Percentiles rank a stretch among this genome's conserved stretches.
Conservation (phyloP, 2,329 filamentous ascomycete species). For the Fusarium zealandicum region DNA sequence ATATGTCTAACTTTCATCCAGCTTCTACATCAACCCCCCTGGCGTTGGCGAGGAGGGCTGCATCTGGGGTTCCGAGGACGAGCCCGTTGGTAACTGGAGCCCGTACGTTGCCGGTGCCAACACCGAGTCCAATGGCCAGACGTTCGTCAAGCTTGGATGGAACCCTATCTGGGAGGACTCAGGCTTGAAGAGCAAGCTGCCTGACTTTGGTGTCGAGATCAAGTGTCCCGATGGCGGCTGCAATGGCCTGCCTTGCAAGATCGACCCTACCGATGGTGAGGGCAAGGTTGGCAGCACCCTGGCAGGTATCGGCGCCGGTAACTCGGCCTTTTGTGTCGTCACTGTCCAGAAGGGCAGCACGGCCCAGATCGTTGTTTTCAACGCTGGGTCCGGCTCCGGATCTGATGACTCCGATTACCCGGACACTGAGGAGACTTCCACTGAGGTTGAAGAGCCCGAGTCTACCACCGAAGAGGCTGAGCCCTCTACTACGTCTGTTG, state of each 20-base stretch:
- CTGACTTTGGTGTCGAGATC: constrained; percentile 73
- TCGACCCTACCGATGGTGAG: constrained; percentile 66
- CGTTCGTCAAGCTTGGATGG: constrained; percentile 78
- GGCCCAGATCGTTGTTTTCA: constrained; percentile 72
- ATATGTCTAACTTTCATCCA: constrained; percentile 48
- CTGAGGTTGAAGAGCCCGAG: not conserved
- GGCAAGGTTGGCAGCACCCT: constrained; percentile 66
- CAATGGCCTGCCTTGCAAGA: constrained; percentile 77
- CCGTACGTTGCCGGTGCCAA: constrained; percentile 81
- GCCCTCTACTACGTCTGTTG: constrained; percentile 30
- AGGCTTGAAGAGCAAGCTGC: constrained; percentile 62
- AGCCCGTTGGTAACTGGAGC: constrained; percentile 77
- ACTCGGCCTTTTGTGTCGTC: constrained; percentile 76
- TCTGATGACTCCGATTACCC: constrained; percentile 24
- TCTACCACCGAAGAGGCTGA: constrained; percentile 30
- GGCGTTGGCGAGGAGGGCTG: constrained; percentile 71
- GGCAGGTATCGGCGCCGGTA: constrained; percentile 68
- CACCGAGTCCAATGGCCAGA: constrained; percentile 67
- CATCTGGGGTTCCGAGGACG: constrained; percentile 70
- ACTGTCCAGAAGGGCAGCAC: constrained; percentile 72
- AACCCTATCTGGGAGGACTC: constrained; percentile 75
- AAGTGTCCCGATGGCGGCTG: constrained; percentile 71
- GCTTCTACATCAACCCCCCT: constrained; percentile 81
- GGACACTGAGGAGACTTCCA: constrained; percentile 16
- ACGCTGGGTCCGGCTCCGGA: constrained; percentile 48